Base-by-base conservation (phyloP, 169 alveolate genomes). In the Eimeria necatrix region DNA sequence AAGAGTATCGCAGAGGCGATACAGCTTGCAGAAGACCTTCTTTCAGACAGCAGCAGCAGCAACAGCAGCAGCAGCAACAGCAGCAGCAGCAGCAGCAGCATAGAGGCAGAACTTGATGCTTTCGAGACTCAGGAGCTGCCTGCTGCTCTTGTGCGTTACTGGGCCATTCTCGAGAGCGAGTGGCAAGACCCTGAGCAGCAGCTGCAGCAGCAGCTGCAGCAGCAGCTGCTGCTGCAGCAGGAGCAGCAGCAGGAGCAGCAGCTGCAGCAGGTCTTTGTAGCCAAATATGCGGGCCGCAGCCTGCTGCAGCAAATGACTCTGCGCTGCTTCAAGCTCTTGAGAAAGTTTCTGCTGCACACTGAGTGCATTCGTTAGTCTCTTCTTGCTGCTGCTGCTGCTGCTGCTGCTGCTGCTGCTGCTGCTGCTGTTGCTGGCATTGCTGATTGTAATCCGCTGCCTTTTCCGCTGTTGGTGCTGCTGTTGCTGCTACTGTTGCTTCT, bases 71-170 rank as follows among this genome's bases (percentile, higher is more conserved):
- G 76, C 76, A 68, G 76, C 76, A 68, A 14, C 85, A 46, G 56
- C 56, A 73, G 59, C 85, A 73, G 85, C 85, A 73, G 56, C 85
- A 73, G 85, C 85, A 26, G 24, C n/a, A 41, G 85, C 56, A 14
- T 73, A 32, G 85, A 26, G 20, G 85, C 53, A 73, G 85, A 73
- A 73, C 6, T 73, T 16, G n/a, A 7, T 26, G 59, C 85, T 8
- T 73, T 73, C 32, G 85, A 73, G 56, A 73, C 59, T 3, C n/a
- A 73, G 59, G 85, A 73, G 85, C 51, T 73, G 26, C 85, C 85
- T 26, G 85, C 85, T 73, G 85, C 85, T 14, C 41, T 73, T 2
- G 85, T 73, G 4, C 51, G 56, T 9, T 73, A 73, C 59, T 73
- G 85, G 85, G 51, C 85, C 4, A 73, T 73, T n/a, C 85, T 73